phyloP scores from a whole-genome alignment of 2,329 filamentous ascomycete genomes.

The Polychaeton citri region DNA sequence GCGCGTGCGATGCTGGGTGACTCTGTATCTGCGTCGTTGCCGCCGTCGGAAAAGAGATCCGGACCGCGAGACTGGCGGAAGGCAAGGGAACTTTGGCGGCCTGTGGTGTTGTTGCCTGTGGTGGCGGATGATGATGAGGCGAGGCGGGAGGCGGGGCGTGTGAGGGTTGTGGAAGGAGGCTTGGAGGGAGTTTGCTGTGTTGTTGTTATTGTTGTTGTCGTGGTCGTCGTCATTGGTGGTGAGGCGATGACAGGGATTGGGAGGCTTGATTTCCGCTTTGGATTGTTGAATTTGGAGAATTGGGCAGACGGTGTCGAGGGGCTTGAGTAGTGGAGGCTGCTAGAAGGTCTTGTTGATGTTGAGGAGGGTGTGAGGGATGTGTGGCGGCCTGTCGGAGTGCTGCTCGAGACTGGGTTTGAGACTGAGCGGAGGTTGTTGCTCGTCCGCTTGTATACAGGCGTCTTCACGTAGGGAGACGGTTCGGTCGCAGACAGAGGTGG shows the following conservation, averaged over 20 bases:
- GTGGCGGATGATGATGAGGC: too few relatives aligned
- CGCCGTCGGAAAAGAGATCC: not conserved
- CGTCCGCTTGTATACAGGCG: constrained; percentile 16
- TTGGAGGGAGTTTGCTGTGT: not conserved
- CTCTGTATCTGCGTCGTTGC: constrained; percentile 3
- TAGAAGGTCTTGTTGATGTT: not conserved
- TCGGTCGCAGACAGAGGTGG: constrained; percentile 20
- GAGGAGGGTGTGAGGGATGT: too few relatives aligned
- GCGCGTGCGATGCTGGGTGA: constrained; percentile 4
- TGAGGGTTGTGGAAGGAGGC: constrained; percentile 5
- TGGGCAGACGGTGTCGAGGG: not conserved
- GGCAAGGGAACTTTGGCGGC: constrained; percentile 12
- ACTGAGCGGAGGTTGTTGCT: constrained; percentile 7
- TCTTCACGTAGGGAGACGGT: constrained; percentile 21
- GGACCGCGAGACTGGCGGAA: too few relatives aligned
- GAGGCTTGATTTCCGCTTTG: not conserved
- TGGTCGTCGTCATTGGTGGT: not conserved
- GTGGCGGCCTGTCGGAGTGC: too few relatives aligned
- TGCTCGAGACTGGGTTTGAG: constrained; percentile 4
- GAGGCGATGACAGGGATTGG: not conserved
- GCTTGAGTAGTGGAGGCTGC: not conserved
- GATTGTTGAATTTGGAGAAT: not conserved
- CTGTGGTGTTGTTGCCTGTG: too few relatives aligned
- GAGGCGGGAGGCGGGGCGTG: constrained; percentile 8
- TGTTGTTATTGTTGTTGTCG: not conserved